A percentile compares a stretch with the other conserved stretches of the same genome.
Conservation (phyloP, 2,329 filamentous ascomycete species). For the Stagonosporopsis cucurbitacearum region DNA sequence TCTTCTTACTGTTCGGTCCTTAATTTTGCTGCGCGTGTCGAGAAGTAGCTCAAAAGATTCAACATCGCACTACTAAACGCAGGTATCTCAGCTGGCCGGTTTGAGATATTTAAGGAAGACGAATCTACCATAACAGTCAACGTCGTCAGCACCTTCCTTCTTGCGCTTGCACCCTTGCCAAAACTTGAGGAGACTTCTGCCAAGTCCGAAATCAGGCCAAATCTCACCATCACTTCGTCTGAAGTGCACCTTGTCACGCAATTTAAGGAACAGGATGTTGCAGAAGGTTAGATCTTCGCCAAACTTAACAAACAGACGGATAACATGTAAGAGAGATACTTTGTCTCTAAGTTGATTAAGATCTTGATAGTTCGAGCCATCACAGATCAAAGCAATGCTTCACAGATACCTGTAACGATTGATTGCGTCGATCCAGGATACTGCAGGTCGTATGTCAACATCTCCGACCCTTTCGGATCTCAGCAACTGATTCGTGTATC, state of each 20-base stretch:
- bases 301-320: constrained; percentile 27
- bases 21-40: too few relatives aligned
- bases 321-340: constrained; percentile 31
- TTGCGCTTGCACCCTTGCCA: too few relatives aligned
- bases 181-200: too few relatives aligned
- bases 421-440: constrained; percentile 46
- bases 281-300: constrained; percentile 38
- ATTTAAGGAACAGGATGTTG: constrained; percentile 33
- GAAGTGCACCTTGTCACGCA: constrained; percentile 40
- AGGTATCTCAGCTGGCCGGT: too few relatives aligned
- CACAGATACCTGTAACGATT: constrained; percentile 37
- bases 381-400: constrained; percentile 22
- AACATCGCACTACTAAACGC: too few relatives aligned
- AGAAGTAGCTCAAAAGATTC: too few relatives aligned
- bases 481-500: neutral
- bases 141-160: too few relatives aligned
- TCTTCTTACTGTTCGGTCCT: too few relatives aligned
- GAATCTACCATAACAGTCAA: too few relatives aligned
- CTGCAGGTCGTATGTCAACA: constrained; percentile 23
- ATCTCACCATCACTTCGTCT: constrained; percentile 42
- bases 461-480: neutral
- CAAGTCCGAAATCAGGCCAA: constrained; percentile 33
- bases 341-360: constrained; percentile 43
- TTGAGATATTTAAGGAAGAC: too few relatives aligned
- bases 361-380: constrained; percentile 36